Evolutionary conservation across 306 rosid species (phyloP).

Genomic region (Chamaecrista fasciculata): DNA sequence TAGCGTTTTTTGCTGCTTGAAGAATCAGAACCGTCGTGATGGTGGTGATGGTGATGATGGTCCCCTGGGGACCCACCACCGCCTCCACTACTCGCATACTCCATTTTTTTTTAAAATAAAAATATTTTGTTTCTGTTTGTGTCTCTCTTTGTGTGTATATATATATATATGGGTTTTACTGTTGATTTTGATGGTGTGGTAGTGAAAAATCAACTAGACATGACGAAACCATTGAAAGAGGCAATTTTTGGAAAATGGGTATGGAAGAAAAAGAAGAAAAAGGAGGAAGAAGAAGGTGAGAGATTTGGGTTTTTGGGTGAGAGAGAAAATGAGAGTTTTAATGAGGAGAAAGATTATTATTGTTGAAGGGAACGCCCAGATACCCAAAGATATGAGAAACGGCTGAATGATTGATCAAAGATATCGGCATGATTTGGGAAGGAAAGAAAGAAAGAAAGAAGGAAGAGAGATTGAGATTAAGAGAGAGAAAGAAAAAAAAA

Average conservation of each 20-base stretch:
- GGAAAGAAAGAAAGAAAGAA: too few relatives aligned
- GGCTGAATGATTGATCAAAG: constrained; percentile 41
- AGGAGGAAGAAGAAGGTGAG: too few relatives aligned
- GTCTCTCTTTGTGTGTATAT: too few relatives aligned
- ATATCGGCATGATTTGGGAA: constrained; percentile 51
- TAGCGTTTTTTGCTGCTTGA: constrained; percentile 76
- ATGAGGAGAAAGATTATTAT: too few relatives aligned
- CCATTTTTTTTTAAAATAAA: too few relatives aligned
- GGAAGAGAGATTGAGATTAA: too few relatives aligned
- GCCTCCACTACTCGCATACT: constrained; percentile 68
- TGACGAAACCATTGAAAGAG: constrained; percentile 19
- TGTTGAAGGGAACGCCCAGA: not conserved
- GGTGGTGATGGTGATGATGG: constrained; percentile 38
- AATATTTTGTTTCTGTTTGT: too few relatives aligned
- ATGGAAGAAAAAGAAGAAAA: not conserved
- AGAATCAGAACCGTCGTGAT: constrained; percentile 50
- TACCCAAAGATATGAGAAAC: constrained; percentile 36
- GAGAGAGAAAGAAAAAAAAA: too few relatives aligned
- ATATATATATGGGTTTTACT: too few relatives aligned
- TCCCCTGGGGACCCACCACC: constrained; percentile 68
- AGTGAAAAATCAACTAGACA: constrained; percentile 24
- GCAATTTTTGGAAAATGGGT: constrained; percentile 26
- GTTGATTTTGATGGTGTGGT: not conserved
- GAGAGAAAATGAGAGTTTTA: constrained; percentile 24
- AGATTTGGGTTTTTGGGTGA: too few relatives aligned